Conservation (phyloP, 2,329 filamentous ascomycete genomes). For the Ophiostoma sp. region DNA sequence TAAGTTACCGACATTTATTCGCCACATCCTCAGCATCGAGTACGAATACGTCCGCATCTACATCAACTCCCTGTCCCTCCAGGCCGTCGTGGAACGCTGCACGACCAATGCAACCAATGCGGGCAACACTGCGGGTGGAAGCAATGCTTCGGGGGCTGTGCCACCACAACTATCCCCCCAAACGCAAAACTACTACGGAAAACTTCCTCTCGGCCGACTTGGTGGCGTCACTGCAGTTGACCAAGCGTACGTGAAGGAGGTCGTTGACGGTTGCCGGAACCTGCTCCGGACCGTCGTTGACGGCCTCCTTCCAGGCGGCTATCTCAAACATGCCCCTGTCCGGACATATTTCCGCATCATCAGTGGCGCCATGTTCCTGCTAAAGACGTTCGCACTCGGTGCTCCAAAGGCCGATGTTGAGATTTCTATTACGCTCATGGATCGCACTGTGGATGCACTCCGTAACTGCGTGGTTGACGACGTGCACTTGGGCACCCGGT, state of each 20-base stretch:
- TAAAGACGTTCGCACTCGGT: conserved; percentile 81
- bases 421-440: conserved; percentile 72
- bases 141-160: conserved; percentile 33
- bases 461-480: conserved; percentile 80
- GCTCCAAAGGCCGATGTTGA: conserved; percentile 77
- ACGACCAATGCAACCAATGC: conserved; percentile 55
- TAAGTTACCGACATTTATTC: conserved; percentile 63
- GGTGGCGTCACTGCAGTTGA: conserved; percentile 66
- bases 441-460: conserved; percentile 70
- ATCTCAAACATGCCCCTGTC: conserved; percentile 79
- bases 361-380: conserved; percentile 78
- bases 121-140: conserved; percentile 30
- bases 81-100: conserved; percentile 92
- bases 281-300: conserved; percentile 77
- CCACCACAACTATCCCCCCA: conserved; percentile 56
- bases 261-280: conserved; percentile 75
- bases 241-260: conserved; percentile 72
- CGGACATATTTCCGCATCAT: conserved; percentile 86
- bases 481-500: conserved; percentile 80
- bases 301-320: conserved; percentile 70
- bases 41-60: conserved; percentile 95
- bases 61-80: conserved; percentile 88
- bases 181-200: conserved; percentile 65
- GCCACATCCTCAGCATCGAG: conserved; percentile 85
- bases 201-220: conserved; percentile 62